phyloP scores from a whole-genome alignment of 1,284 basidiomycete genomes.

The Thelephora terrestris region DNA sequence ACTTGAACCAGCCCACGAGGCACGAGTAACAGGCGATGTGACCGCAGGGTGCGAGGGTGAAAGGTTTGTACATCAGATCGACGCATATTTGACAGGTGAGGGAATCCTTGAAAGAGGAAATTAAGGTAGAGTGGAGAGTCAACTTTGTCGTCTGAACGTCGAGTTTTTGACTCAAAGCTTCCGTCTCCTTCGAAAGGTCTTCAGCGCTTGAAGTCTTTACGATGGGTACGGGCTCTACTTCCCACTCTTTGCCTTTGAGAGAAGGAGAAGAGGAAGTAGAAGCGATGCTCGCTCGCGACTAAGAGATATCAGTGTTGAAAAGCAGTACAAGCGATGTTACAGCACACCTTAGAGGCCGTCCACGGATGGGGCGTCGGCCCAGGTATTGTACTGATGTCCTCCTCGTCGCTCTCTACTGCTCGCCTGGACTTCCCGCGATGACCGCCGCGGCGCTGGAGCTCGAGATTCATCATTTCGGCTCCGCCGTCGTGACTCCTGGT shows the following conservation, averaged over 20 bases:
- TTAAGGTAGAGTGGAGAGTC: slow-evolving; percentile 36
- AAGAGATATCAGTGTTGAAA: too few relatives aligned
- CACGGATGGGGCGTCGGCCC: background rate
- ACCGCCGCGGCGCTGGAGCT: background rate
- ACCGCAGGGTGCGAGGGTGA: slow-evolving; percentile 62
- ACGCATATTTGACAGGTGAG: slow-evolving; percentile 68
- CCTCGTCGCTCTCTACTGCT: background rate
- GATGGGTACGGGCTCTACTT: background rate
- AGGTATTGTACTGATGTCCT: background rate
- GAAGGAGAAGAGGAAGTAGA: background rate
- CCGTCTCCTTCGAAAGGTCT: slow-evolving; percentile 3
- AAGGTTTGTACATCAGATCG: slow-evolving; percentile 59
- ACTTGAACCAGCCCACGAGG: slow-evolving; percentile 66
- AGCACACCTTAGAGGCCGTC: slow-evolving; percentile 7
- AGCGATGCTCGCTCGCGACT: background rate
- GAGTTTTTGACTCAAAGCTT: slow-evolving; percentile 8
- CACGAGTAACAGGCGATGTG: slow-evolving; percentile 63
- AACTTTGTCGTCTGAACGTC: slow-evolving; percentile 22
- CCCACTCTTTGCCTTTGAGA: background rate
- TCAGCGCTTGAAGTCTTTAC: background rate
- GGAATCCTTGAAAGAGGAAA: slow-evolving; percentile 44
- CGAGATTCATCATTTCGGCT: background rate
- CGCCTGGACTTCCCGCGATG: background rate
- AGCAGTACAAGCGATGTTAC: background rate
- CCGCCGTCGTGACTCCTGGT: background rate